Evolutionary conservation across 306 rosid species (phyloP), one percentile per base, ranked within the genome.

Genomic region (Sechiopsis laciniata): DNA sequence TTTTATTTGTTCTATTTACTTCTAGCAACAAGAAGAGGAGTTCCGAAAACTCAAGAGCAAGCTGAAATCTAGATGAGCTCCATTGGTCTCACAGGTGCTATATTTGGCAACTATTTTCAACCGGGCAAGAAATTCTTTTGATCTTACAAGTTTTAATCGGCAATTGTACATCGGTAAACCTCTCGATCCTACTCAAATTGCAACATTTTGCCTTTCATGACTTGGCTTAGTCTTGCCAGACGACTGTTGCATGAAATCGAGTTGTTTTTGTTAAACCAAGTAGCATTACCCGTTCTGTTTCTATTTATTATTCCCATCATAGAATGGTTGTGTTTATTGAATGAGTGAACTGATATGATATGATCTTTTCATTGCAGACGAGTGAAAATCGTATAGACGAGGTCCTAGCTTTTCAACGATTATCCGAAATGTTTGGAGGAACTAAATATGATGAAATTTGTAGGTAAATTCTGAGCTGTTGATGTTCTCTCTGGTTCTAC

Each of bases 11-110:
- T 62, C 15, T 61, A 73, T 64, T 51, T 51, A 68, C 71, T 37
- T 77, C 19, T 64, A 94, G 98, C 87, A 64, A 80, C 98, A 94
- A 75, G 88, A 78, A 5, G 79, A 79, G 78, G 89, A 86, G 84
- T 76, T 86, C 68, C 84, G 73, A 42, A 83, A 84, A 78, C 87
- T 90, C 48, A 79, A 73, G 80, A 82, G 81, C 57, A 83, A 83
- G 80, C 82, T 88, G 55, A 87, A 84, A 82, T 57, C 80, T 71
- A 82, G 87, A 64, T 84, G 80, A 80, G 12, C 63, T 35, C 40
- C 74, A 66, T 29, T 64, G 55, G 73, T 78, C 76, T 73, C 21
- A 19, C 11, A 10, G 50, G 22, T 58, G 71, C 74, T 65, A 60
- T 77, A 70, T 40, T 65, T 74, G 83, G 90, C 84, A 66, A 78